A percentile compares a stretch with the other conserved stretches of the same genome.
Conservation (phyloP, 2,329 filamentous ascomycete genomes). For the Gremmenia infestans region DNA sequence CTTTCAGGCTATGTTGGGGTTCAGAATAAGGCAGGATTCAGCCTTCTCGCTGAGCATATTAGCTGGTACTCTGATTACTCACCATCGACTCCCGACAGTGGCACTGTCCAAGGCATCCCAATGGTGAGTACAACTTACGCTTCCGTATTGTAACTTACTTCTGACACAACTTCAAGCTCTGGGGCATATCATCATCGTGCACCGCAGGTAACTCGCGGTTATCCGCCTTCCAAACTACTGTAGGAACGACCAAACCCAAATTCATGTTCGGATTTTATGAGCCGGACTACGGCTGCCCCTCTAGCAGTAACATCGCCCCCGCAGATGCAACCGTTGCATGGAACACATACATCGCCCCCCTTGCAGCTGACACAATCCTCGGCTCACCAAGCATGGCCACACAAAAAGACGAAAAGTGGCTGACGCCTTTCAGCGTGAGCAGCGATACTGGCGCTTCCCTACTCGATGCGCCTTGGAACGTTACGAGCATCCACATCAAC, state of each 20-base stretch:
- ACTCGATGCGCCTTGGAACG: background rate
- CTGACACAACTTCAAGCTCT: too few relatives aligned
- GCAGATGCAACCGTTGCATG: background rate
- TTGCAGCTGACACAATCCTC: background rate
- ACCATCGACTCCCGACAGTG: background rate
- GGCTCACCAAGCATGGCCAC: background rate
- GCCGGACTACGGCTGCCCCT: background rate
- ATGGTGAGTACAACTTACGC: background rate
- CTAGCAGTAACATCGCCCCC: background rate
- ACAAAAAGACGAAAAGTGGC: background rate
- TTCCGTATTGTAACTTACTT: background rate
- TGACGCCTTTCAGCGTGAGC: background rate
- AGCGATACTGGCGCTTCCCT: background rate
- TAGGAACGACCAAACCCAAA: background rate
- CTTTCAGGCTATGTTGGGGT: background rate
- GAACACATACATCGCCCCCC: background rate
- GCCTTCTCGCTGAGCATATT: background rate
- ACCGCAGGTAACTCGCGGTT: background rate
- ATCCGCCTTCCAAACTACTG: background rate
- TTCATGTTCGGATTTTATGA: background rate
- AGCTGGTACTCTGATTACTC: background rate
- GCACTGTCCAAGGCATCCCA: background rate
- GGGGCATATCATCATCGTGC: too few relatives aligned
- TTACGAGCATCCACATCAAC: background rate
- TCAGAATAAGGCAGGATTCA: background rate